Percentiles rank a stretch among this genome's conserved stretches.
Conservation (phyloP, 2,329 filamentous ascomycete genomes). For the Cadophora malorum region DNA sequence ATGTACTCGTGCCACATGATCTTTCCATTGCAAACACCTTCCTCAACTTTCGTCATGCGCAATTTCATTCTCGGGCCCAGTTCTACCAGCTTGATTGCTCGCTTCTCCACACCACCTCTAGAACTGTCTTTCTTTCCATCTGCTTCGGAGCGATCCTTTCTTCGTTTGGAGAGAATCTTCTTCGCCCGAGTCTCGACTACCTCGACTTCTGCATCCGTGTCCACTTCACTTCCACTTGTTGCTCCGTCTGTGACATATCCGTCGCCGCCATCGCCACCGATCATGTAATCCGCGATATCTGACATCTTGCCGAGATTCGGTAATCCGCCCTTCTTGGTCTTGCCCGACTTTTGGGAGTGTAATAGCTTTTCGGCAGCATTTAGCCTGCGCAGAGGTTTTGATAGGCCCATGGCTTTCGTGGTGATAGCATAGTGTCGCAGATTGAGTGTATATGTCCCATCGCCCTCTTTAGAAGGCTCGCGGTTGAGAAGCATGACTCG, state of each 20-base stretch:
- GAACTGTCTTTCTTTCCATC: conserved; percentile 52
- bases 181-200: conserved; percentile 70
- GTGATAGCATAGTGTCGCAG: conserved; percentile 95
- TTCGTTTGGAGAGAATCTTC: conserved; percentile 60
- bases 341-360: conserved; percentile 54
- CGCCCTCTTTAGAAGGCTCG: conserved; percentile 61
- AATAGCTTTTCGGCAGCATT: conserved; percentile 85
- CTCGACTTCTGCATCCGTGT: conserved; percentile 96
- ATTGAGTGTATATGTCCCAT: conserved; percentile 80
- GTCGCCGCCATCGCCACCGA: conserved; percentile 76
- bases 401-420: conserved; percentile 83
- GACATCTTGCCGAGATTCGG: conserved; percentile 91
- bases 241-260: conserved; percentile 83
- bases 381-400: conserved; percentile 81
- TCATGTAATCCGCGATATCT: conserved; percentile 93
- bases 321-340: conserved; percentile 71
- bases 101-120: conserved; percentile 63
- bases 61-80: conserved; percentile 89
- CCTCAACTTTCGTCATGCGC: conserved; percentile 93
- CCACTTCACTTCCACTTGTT: conserved; percentile 86
- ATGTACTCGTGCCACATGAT: conserved; percentile 98
- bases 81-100: conserved; percentile 90
- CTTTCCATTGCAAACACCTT: conserved; percentile 87
- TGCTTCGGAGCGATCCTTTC: conserved; percentile 51
- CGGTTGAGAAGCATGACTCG: conserved; percentile 90